Percentiles rank a stretch among this genome's conserved stretches.
Conservation (phyloP, 768 basidiomycete genomes). For the Rhizopogon salebrosus region DNA sequence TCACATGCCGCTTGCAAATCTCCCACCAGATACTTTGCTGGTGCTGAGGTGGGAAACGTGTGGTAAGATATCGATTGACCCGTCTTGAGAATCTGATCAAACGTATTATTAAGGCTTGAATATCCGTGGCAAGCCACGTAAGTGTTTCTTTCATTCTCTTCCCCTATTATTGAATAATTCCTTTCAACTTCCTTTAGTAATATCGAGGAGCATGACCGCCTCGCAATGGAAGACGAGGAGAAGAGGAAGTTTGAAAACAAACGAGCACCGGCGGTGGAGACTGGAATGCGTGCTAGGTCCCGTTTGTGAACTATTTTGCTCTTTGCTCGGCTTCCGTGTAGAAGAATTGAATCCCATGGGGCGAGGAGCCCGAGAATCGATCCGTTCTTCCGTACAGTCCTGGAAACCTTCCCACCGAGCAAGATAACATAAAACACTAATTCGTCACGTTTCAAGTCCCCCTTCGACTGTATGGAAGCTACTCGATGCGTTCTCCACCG, state of each 20-base stretch:
- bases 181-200: constrained; percentile 36
- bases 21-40: constrained; percentile 65
- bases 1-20: constrained; percentile 4
- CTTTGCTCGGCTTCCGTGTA: too few species aligned
- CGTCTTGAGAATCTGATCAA: constrained; percentile 10
- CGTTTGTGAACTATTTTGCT: too few species aligned
- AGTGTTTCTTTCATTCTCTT: constrained; percentile 22
- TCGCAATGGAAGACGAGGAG: constrained; percentile 42
- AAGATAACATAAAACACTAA: too few species aligned
- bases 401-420: too few species aligned
- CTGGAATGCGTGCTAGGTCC: too few species aligned
- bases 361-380: too few species aligned
- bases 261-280: neutral
- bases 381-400: too few species aligned
- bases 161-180: constrained; percentile 1
- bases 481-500: neutral
- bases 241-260: neutral
- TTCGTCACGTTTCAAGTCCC: neutral
- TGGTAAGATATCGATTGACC: constrained; percentile 46
- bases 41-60: constrained; percentile 66
- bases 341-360: too few species aligned
- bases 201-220: constrained; percentile 71
- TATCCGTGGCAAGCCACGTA: constrained; percentile 82
- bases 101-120: constrained; percentile 53
- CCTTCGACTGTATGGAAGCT: neutral